Evolutionary conservation across 202 grass and related monocot genomes (phyloP), one percentile per base, ranked within the genome.

Genomic region (Saccharum hybrid): DNA sequence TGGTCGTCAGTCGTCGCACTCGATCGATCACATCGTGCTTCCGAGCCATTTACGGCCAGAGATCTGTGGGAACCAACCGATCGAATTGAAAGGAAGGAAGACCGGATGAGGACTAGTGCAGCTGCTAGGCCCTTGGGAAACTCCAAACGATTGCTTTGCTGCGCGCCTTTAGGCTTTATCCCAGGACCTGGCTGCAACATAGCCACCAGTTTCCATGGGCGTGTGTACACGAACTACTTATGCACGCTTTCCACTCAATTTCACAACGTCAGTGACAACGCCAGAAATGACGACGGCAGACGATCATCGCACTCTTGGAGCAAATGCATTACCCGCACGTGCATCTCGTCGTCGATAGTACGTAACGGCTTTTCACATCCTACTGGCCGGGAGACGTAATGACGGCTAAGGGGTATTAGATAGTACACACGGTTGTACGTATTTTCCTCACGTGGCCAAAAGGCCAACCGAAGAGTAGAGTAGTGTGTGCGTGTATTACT

Each of bases 171-270:
- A 59, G 13, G 45, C 45, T 48, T 48, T 60, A 4, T 49, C 1
- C 56, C 42, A 14, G 2, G 65, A 83, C 45, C 66, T 66, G 74
- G 43, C n/a, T n/a, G 79, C 65, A 57, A 66, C 59, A 82, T 66
- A 48, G 30, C 56, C 56, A 60, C 39, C 6, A 54, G 36, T 37
- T 79, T 66, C 48, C 11, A 18, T 39, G 6, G 21, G 56, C 56
- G 56, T 59, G 54, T 56, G 54, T 18, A 19, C 54, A 59, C 56
- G 56, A 60, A 18, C 48, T 28, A 28, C 0, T 1, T 59, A 10
- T 23, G 22, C 68, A 46, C 22, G 42, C 61, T 78, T 62, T 51
- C 71, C 6, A 26, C 46, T 5, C 8, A 11, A 3, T 66, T 71
- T 71, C 43, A n/a, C n/a, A n/a, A 48, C 77, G 72, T 48, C 64